Conservation (phyloP, 2,329 filamentous ascomycete genomes). For the Pyrenochaeta sp. region DNA sequence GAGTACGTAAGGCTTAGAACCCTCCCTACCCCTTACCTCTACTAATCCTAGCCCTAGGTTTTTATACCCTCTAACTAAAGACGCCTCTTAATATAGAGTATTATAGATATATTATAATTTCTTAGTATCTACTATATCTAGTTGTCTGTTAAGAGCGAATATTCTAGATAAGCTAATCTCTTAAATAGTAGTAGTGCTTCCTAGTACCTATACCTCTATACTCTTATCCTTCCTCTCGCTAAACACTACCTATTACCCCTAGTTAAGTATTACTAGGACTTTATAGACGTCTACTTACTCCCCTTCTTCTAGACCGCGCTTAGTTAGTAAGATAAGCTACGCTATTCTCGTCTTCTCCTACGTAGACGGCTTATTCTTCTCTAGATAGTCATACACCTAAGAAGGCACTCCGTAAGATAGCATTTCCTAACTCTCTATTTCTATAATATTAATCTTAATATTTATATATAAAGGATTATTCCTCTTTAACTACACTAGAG, state of each 20-base stretch:
- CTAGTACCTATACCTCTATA: background rate
- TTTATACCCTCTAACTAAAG: background rate
- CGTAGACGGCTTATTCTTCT: background rate
- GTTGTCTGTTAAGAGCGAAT: slow-evolving; percentile 1
- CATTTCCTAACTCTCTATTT: background rate
- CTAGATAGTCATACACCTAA: slow-evolving; percentile 1
- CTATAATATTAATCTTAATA: background rate
- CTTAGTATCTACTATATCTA: slow-evolving; percentile 2
- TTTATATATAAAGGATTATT: background rate
- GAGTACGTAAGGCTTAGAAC: slow-evolving; percentile 4
- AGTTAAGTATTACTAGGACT: background rate
- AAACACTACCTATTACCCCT: background rate
- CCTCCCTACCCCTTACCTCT: slow-evolving; percentile 1
- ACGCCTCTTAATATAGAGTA: background rate
- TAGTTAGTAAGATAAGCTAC: slow-evolving; percentile 1
- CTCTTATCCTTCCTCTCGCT: background rate
- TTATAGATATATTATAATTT: slow-evolving; percentile 6
- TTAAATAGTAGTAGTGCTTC: background rate
- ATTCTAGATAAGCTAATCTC: slow-evolving; percentile 2
- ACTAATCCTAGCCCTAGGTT: background rate
- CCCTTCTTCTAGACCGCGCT: slow-evolving; percentile 3
- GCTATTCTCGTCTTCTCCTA: slow-evolving; percentile 1
- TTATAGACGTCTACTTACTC: background rate
- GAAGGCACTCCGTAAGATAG: background rate
- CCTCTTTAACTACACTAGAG: slow-evolving; percentile 1